Evolutionary conservation across 768 basidiomycete genomes (phyloP).

Genomic region (Lactifluus rugatus): DNA sequence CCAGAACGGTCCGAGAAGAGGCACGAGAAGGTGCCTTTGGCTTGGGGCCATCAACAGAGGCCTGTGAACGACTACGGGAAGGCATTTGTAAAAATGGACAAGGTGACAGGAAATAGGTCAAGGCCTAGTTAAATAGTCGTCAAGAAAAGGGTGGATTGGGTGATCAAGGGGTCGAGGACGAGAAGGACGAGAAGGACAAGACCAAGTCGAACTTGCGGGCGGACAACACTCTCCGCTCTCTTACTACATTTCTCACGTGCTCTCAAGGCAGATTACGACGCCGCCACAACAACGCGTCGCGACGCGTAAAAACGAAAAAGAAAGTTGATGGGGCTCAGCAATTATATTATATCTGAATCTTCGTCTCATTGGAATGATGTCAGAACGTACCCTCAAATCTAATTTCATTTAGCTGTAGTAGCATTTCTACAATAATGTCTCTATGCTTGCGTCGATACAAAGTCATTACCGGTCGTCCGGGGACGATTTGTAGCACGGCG

Average conservation of each 20-base stretch:
- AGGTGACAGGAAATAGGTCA: not conserved
- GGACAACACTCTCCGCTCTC: too few relatives aligned
- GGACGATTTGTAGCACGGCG: too few relatives aligned
- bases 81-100: conserved; percentile 6
- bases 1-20: conserved; percentile 8
- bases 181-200: not conserved
- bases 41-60: conserved; percentile 5
- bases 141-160: not conserved
- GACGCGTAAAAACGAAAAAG: conserved; percentile 1
- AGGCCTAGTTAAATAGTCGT: not conserved
- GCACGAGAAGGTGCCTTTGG: conserved; percentile 12
- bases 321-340: too few relatives aligned
- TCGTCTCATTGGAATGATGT: too few relatives aligned
- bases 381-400: too few relatives aligned
- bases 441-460: too few relatives aligned
- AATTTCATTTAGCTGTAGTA: too few relatives aligned
- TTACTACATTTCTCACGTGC: conserved; percentile 4
- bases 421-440: too few relatives aligned
- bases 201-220: too few relatives aligned
- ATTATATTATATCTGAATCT: too few relatives aligned
- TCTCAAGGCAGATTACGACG: too few relatives aligned
- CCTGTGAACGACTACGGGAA: conserved; percentile 15
- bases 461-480: too few relatives aligned
- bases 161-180: not conserved
- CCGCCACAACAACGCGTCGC: conserved; percentile 13